These are phyloP conservation scores for Tolypocladium nubicola DNA, from an alignment of 2,329 filamentous ascomycete species.

Conservation along the genomic window DNA sequence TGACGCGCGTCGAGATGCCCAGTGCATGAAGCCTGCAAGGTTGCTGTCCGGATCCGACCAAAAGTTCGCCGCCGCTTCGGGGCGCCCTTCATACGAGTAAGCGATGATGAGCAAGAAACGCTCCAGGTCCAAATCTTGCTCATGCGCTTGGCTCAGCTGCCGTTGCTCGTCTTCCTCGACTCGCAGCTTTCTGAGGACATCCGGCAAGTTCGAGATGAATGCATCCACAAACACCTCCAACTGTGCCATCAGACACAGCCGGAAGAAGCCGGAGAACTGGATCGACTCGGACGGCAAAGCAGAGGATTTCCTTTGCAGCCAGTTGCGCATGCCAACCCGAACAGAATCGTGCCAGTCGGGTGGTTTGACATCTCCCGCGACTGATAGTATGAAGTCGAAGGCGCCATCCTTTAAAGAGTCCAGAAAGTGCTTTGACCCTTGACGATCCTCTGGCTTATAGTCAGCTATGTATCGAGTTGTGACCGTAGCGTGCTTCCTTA, in stretches of 20 bases:
- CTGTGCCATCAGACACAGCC: conserved; percentile 63
- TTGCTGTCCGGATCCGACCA: conserved; percentile 92
- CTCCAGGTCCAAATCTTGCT: conserved; percentile 68
- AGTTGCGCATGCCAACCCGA: conserved; percentile 69
- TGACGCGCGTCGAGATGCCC: conserved; percentile 90
- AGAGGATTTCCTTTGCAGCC: conserved; percentile 72
- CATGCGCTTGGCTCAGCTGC: conserved; percentile 52
- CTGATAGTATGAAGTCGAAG: conserved; percentile 80
- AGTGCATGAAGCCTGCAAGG: conserved; percentile 87
- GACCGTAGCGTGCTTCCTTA: conserved; percentile 14
- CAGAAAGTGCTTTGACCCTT: conserved; percentile 62
- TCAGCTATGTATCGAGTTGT: conserved; percentile 6
- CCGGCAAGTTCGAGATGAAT: conserved; percentile 91
- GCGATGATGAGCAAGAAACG: conserved; percentile 87
- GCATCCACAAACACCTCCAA: conserved; percentile 82
- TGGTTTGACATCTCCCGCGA: conserved; percentile 71
- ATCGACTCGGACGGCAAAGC: conserved; percentile 56
- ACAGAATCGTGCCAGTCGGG: conserved; percentile 83
- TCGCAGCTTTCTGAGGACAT: conserved; percentile 76
- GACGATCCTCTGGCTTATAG: conserved; percentile 48
- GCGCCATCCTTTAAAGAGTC: conserved; percentile 78
- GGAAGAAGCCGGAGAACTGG: conserved; percentile 62
- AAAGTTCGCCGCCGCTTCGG: conserved; percentile 77
- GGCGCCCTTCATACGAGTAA: conserved; percentile 77
- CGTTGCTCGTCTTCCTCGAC: conserved; percentile 84